A percentile compares a stretch with the other conserved stretches of the same genome.
These are phyloP conservation scores for Pyrenochaeta sp. DNA, from an alignment of 2,329 filamentous ascomycete species.

Conservation along the genomic window DNA sequence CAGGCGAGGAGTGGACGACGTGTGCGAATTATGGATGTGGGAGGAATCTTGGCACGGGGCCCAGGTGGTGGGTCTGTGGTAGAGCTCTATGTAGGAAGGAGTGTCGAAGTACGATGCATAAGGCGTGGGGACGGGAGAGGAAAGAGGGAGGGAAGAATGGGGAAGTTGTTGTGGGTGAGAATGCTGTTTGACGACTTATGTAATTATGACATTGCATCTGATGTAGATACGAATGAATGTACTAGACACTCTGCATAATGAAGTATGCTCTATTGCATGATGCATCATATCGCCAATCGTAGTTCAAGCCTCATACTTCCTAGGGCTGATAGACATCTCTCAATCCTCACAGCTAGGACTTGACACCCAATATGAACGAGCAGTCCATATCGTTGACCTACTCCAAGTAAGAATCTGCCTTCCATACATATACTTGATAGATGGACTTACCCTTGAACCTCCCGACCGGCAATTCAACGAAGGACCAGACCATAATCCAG, in stretches of 20 bases:
- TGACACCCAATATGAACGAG: slow-evolving; percentile 19
- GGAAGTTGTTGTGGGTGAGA: not conserved
- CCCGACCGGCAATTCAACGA: slow-evolving; percentile 2
- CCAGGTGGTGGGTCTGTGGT: slow-evolving; percentile 38
- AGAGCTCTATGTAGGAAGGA: slow-evolving; percentile 17
- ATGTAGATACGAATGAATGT: not conserved
- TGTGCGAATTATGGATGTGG: slow-evolving; percentile 21
- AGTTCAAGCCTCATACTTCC: not conserved
- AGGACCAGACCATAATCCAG: slow-evolving; percentile 8
- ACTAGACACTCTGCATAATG: not conserved
- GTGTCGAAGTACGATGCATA: slow-evolving; percentile 20
- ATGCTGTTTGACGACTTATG: not conserved
- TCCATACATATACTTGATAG: not conserved
- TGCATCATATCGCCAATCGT: not conserved
- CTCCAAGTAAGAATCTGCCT: not conserved
- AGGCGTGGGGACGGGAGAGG: slow-evolving; percentile 11
- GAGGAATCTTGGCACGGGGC: slow-evolving; percentile 19
- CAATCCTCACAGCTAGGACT: not conserved
- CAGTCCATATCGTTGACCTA: slow-evolving; percentile 22
- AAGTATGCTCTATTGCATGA: not conserved
- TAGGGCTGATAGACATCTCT: not conserved
- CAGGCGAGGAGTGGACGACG: slow-evolving; percentile 12
- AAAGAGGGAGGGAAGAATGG: not conserved
- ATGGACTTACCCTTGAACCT: slow-evolving; percentile 4
- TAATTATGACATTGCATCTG: not conserved